Base-by-base conservation (phyloP, 805 yeast species). In the Pichia exigua region DNA sequence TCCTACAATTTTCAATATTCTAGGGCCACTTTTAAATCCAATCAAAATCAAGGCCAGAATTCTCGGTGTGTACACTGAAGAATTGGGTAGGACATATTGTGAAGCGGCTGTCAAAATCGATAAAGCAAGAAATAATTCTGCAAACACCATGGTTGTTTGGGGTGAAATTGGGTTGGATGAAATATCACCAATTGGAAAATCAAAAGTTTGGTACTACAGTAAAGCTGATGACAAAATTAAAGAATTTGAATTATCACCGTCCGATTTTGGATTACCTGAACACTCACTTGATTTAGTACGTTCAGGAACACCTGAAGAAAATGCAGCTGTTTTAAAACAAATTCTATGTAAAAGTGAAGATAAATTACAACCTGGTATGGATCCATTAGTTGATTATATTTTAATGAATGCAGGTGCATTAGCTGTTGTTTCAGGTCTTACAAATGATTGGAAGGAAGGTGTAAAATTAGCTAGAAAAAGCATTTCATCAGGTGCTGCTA, bases 11-110 rank as follows among this genome's bases (percentile, higher is more conserved):
- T 94, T 94, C 76, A 94, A 94, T 67, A 83, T 94, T 13, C 70
- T 94, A 53, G 99, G 99, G 0, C 99, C 99, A 1, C 70, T 94
- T 54, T 73, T 94, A 56, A 95, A 94, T 71, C 99, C 99, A 3
- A 87, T 88, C 10, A 90, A 90, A 2, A 67, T 81, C 42, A 76
- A 77, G 55, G 86, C 94, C 6, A 76, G 98, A 57, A 82, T 94
- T 17, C 73, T 94, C 44, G 99, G 99, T 44, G 99, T 94, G 2
- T 89, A 87, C 67, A 74, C 89, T 20, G 86, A 86, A 58, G 71
- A 71, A 9, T 68, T 94, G 56, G 99, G 98, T 5, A 80, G 76
- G 54, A 83, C 86, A 12, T 94, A 86, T 61, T 97, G 97, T 5
- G 77, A 82, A 59, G 89, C 96, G 1, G 87, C 90, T 1, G 72